Conservation (phyloP, 345 rosid species). For the Populus ilicifolia region DNA sequence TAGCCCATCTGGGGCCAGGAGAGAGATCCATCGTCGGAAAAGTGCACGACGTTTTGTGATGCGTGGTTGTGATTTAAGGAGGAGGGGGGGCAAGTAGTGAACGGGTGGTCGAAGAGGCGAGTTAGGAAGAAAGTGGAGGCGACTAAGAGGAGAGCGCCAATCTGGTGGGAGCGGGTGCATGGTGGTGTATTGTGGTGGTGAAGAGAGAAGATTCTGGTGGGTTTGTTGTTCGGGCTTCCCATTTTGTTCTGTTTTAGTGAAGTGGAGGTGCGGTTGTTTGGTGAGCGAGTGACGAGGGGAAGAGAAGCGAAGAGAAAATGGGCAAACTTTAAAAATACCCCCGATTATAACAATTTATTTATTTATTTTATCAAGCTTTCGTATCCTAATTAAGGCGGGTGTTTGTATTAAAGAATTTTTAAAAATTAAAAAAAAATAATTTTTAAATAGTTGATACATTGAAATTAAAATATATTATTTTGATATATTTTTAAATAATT, state of each 20-base stretch:
- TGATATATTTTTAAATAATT: too few relatives aligned
- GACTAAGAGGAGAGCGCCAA: conserved; percentile 69
- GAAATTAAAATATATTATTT: too few relatives aligned
- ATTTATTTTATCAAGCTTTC: too few relatives aligned
- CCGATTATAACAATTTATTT: too few relatives aligned
- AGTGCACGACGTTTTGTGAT: conserved; percentile 10
- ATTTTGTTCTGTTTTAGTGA: conserved; percentile 5
- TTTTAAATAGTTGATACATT: too few relatives aligned
- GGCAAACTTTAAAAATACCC: too few relatives aligned
- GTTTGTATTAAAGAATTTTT: too few relatives aligned
- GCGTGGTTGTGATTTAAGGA: conserved; percentile 13
- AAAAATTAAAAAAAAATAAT: too few relatives aligned
- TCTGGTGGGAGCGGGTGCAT: conserved; percentile 89
- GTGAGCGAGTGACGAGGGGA: neutral
- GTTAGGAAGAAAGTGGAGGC: conserved; percentile 76
- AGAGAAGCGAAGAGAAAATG: neutral
- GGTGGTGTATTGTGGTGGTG: conserved; percentile 43
- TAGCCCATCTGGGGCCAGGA: conserved; percentile 68
- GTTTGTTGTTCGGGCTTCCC: conserved; percentile 46
- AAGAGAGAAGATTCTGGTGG: conserved; percentile 37
- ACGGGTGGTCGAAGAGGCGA: conserved; percentile 62
- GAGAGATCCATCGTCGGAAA: conserved; percentile 24
- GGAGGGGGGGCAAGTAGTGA: conserved; percentile 34
- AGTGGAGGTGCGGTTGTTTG: neutral
- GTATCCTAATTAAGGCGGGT: too few relatives aligned